These are phyloP conservation scores for Ambrosia trifida DNA, from an alignment of 129 eudicot species.

Conservation along the genomic window DNA sequence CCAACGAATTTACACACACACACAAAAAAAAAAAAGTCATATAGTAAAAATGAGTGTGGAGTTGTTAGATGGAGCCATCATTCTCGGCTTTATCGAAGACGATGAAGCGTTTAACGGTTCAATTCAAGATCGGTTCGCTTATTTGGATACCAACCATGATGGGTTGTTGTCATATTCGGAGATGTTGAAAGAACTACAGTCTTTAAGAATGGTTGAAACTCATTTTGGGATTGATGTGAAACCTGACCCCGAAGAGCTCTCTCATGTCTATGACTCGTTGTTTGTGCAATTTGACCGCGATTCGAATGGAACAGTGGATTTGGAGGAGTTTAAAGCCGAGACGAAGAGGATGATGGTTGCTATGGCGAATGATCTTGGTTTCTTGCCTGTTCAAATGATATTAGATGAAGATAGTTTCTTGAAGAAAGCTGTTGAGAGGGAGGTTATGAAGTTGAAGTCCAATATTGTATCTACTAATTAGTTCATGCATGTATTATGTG, in stretches of 20 bases:
- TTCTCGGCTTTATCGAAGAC: constrained; percentile 48
- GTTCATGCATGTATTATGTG: not conserved
- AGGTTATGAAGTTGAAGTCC: constrained; percentile 24
- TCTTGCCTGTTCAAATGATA: constrained; percentile 56
- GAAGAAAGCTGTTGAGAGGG: constrained; percentile 50
- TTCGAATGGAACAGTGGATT: constrained; percentile 46
- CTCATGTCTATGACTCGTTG: constrained; percentile 38
- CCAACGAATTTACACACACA: constrained; percentile 10
- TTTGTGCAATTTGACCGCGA: constrained; percentile 49
- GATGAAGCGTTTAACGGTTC: constrained; percentile 49
- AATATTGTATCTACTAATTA: not conserved
- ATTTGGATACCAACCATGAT: constrained; percentile 49
- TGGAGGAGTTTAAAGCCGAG: constrained; percentile 57
- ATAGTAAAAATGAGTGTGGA: constrained; percentile 47
- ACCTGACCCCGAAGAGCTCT: constrained; percentile 40
- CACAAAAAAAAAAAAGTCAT: not conserved
- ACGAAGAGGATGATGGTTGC: constrained; percentile 55
- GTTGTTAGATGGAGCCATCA: constrained; percentile 48
- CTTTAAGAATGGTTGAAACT: constrained; percentile 47
- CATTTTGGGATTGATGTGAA: constrained; percentile 57
- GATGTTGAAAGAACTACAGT: constrained; percentile 46
- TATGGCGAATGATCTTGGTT: constrained; percentile 55
- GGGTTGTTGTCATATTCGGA: constrained; percentile 47
- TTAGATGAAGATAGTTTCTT: constrained; percentile 51
- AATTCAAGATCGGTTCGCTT: constrained; percentile 39